Base-by-base conservation (phyloP, 805 yeast species). In the Komagataella mondaviorum region DNA sequence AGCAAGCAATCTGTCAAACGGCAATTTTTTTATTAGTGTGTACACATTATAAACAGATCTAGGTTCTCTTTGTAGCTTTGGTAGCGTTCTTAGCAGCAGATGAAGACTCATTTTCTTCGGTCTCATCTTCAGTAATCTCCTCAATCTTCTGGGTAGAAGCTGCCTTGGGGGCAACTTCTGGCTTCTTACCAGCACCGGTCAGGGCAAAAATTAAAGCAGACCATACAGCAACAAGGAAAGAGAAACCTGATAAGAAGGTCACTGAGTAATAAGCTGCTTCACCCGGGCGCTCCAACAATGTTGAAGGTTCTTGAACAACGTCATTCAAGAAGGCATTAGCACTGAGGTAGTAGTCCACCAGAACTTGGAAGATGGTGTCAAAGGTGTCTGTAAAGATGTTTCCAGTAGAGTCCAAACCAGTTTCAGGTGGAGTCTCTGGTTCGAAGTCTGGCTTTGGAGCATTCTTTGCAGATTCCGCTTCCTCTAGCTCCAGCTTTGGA, bases 401-500 rank as follows among this genome's bases (percentile, higher is more conserved):
- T 30, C 39, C 39, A 30, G 39, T 30, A 30, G 39, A 30, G 14
- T 30, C 39, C 14, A 30, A 30, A 30, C 39, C 39, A 30, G 39
- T 30, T 30, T 10, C 39, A 30, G 39, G 39, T n/a, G 80, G 81
- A 6, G 64, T 56, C 12, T 63, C 66, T 3, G 82, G 72, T 36
- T 65, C 73, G 55, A 63, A 61, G 46, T 64, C 60, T 4, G 75
- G 63, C 53, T 68, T 68, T 52, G 79, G 78, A 51, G 66, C 69
- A 51, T 63, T 66, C 4, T 61, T 57, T 23, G 72, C 70, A 47
- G 72, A 68, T 48, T 66, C 69, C 23, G 63, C 63, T 49, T 68
- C 68, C 39, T 84, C 89, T 46, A 80, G 56, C 14, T 68, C 70
- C 20, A 66, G 64, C 63, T 84, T 84, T 22, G 78, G 73, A 39